Base-by-base conservation (phyloP, 2,329 filamentous ascomycete species). In the Hypoxylon sp. region DNA sequence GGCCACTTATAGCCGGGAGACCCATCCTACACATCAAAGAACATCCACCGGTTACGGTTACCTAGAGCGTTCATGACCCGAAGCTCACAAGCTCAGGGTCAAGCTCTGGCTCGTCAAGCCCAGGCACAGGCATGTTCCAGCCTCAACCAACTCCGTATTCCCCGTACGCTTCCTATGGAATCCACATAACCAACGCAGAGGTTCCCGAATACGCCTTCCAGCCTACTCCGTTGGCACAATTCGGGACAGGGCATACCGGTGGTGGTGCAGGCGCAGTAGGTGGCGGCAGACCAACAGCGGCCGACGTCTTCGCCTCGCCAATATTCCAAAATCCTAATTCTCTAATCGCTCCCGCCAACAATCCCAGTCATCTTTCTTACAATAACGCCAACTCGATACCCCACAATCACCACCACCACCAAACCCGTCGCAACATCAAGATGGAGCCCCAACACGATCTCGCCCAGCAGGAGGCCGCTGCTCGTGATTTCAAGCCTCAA, bases 381-480 rank as follows among this genome's bases (percentile, higher is more conserved):
- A 68, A 60, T 41, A 45, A 52, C 60, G 57, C 5, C 65, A 64
- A 59, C 50, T 48, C 71, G 48, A 64, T 60, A 69, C 65, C 61
- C 69, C 61, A 65, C 68, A 63, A 48, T 63, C 77, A 64, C 51
- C 59, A 62, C 34, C 55, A 72, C 34, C 55, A 72, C 45, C 55
- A 52, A 53, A 63, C 55, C 60, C 63, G 64, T 57, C 71, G 49
- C 66, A 68, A 46, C 55, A 67, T 76, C 73, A 80, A 80, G 71
- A 83, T 83, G 81, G 80, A 82, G 50, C 57, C 69, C 14, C 64
- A 72, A 63, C 74, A 74, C 36, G 85, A 85, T 68, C 79, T 89
- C 58, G 83, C 82, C 43, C 87, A 87, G 57, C 88, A 90, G 77
- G 86, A 90, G 77, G 86, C 85, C 50, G 84, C 88, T 30, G 88